Evolutionary conservation across 2,329 filamentous ascomycete species (phyloP).

Genomic region (Fusarium sp.): DNA sequence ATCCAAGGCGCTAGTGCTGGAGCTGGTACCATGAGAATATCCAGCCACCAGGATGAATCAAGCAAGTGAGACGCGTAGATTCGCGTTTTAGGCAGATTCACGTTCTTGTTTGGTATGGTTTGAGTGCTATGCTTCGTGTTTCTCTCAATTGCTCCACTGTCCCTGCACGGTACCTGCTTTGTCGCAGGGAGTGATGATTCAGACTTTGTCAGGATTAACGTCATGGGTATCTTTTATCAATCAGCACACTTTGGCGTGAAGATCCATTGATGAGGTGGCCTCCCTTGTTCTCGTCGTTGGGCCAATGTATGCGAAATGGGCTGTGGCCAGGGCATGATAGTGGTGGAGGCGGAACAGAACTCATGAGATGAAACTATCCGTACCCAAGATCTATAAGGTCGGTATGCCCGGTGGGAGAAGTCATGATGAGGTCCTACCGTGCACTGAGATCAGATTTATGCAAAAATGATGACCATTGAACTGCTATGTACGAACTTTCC

Average conservation of each 20-base stretch:
- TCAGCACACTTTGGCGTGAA: slow-evolving; percentile 41
- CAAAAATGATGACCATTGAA: slow-evolving; percentile 4
- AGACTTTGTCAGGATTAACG: slow-evolving; percentile 37
- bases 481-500: neutral
- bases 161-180: slow-evolving; percentile 16
- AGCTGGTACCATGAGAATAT: slow-evolving; percentile 28
- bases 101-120: slow-evolving; percentile 30
- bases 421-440: slow-evolving; percentile 28
- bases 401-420: slow-evolving; percentile 18
- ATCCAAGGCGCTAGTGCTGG: slow-evolving; percentile 28
- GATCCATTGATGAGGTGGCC: neutral
- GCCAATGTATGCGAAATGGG: slow-evolving; percentile 31
- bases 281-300: slow-evolving; percentile 32
- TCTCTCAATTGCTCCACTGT: slow-evolving; percentile 8
- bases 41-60: slow-evolving; percentile 35
- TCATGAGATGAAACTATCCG: neutral
- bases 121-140: slow-evolving; percentile 12
- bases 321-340: slow-evolving; percentile 18
- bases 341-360: slow-evolving; percentile 22
- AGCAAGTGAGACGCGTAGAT: slow-evolving; percentile 36
- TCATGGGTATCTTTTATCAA: slow-evolving; percentile 44
- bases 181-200: slow-evolving; percentile 33
- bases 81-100: slow-evolving; percentile 35
- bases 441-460: neutral
- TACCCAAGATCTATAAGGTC: no score